These are phyloP conservation scores for Psophocarpus tetragonolobus DNA, from an alignment of 306 rosid genomes.

Conservation along the genomic window DNA sequence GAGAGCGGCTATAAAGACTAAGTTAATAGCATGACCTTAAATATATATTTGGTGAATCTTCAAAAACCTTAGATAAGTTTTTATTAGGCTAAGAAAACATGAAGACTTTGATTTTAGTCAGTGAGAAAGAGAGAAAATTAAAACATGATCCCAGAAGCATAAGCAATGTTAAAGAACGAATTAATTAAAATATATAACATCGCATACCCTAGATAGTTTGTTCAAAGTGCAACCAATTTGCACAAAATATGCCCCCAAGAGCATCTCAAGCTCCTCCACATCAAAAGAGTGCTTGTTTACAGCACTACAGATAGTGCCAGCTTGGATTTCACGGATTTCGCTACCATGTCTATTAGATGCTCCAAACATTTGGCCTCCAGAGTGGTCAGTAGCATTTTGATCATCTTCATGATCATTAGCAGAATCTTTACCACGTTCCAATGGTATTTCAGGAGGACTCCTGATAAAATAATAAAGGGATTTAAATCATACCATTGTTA, in stretches of 20 bases:
- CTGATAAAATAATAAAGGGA: conserved; percentile 39
- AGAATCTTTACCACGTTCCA: conserved; percentile 40
- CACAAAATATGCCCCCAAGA: conserved; percentile 87
- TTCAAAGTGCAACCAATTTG: conserved; percentile 83
- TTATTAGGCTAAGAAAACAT: no score
- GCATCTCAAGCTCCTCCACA: conserved; percentile 87
- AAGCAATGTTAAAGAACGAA: no score
- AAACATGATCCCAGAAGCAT: no score
- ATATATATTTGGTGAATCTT: no score
- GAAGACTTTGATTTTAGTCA: no score
- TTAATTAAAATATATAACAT: neutral
- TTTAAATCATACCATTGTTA: neutral
- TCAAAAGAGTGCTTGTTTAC: no score
- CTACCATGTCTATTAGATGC: conserved; percentile 37
- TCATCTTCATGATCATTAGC: conserved; percentile 34
- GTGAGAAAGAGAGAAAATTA: no score
- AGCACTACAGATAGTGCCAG: no score
- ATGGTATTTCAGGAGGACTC: conserved; percentile 46
- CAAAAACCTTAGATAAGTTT: no score
- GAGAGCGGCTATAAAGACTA: neutral
- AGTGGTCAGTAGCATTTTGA: conserved; percentile 38
- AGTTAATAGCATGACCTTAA: no score
- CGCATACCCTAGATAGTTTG: conserved; percentile 46
- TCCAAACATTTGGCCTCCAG: conserved; percentile 42
- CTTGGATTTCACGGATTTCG: conserved; percentile 52